phyloP scores from a whole-genome alignment of 306 rosid species.

The Herpetospermum pedunculosum region DNA sequence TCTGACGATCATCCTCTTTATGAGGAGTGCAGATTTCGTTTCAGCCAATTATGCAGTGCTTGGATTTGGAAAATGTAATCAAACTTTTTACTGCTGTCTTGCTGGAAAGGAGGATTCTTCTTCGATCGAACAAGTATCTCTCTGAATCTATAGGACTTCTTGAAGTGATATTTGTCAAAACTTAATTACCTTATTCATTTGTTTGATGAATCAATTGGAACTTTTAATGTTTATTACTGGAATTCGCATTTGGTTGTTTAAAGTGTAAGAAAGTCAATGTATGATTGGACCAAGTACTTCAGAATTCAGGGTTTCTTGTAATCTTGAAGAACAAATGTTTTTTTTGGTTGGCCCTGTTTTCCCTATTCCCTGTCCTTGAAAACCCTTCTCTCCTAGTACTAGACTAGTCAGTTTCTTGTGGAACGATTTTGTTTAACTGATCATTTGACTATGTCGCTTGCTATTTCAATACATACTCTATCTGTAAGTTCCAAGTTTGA shows the following conservation, averaged over 20 bases:
- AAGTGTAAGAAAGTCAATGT: neutral
- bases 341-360: neutral
- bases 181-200: neutral
- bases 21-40: conserved; percentile 72
- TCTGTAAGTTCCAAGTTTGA: neutral
- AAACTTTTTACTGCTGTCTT: conserved; percentile 83
- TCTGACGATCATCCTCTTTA: conserved; percentile 12
- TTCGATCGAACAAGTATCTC: conserved; percentile 86
- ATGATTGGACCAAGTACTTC: neutral
- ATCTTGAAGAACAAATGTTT: neutral
- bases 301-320: neutral
- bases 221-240: neutral
- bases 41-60: conserved; percentile 92
- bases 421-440: neutral
- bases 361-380: neutral
- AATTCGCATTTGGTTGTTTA: neutral
- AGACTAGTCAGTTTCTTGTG: neutral
- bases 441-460: neutral
- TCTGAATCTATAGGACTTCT: conserved; percentile 14
- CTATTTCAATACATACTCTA: neutral
- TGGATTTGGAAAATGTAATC: conserved; percentile 82
- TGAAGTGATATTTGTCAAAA: neutral
- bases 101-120: conserved; percentile 92
- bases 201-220: neutral
- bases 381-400: neutral